Evolutionary conservation across 2,329 filamentous ascomycete genomes (phyloP), one percentile per base, ranked within the genome.

Genomic region (Aspergillus uvarum): DNA sequence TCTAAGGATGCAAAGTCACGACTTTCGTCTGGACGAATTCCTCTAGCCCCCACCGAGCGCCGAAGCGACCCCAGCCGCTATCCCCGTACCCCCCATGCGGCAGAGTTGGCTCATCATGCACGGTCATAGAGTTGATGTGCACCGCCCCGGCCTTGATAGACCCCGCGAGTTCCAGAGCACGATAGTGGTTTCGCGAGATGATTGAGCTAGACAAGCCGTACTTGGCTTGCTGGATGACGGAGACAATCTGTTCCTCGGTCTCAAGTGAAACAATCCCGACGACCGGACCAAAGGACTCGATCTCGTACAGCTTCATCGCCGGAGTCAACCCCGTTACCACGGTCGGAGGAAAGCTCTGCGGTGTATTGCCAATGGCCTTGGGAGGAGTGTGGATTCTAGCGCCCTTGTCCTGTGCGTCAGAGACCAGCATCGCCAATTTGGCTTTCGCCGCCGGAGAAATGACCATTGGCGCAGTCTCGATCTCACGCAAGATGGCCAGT

Each of bases 21-120:
- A 78, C 84, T 79, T 88, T 89, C 2, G 81, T 83, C 68, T 79
- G 75, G 26, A 85, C 73, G 80, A 85, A 88, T 70, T 87, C 85
- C 1, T 81, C 76, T 54, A 88, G 64, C 0, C 84, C 85, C 32
- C 59, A 60, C 2, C 72, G 60, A 0, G 78, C 74, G 56, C 82
- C 82, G 69, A 88, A 88, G 2, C 86, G 71, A 0, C 85, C 85
- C 62, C 80, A 86, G 0, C 86, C 86, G 49, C 83, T 86, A 1
- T 77, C 72, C 74, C 88, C 88, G 44, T 78, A 79, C 5, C 87
- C 87, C 14, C 87, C 87, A 68, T 89, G 86, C 0, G 87, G 86
- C 61, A 88, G 71, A 0, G 73, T 76, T 2, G 80, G 69, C 72
- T 89, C 86, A 66, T 89, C 86, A 64, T 89, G 86, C 5, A 88